Evolutionary conservation across 2,329 filamentous ascomycete species (phyloP).

Genomic region (Ilyonectria destructans): DNA sequence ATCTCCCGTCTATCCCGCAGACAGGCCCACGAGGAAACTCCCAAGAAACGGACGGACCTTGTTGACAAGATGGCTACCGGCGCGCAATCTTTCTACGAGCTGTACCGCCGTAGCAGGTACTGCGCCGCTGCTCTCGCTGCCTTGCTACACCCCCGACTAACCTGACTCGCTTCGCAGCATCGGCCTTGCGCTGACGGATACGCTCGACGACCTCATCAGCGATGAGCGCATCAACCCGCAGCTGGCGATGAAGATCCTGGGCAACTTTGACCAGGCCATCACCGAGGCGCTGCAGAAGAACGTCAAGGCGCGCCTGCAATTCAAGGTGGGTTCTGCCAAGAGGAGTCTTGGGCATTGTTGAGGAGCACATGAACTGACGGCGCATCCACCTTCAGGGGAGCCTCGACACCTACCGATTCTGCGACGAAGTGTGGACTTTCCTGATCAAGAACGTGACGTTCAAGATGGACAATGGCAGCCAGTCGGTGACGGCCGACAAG

Average conservation of each 20-base stretch:
- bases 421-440: conserved; percentile 99
- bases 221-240: conserved; percentile 97
- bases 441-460: conserved; percentile 99
- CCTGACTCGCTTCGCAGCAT: conserved; percentile 73
- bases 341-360: neutral
- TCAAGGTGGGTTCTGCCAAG: conserved; percentile 80
- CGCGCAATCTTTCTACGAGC: conserved; percentile 84
- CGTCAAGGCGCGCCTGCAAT: conserved; percentile 91
- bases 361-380: conserved; percentile 16
- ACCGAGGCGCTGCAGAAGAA: conserved; percentile 93
- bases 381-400: conserved; percentile 76
- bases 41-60: conserved; percentile 18
- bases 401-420: conserved; percentile 98
- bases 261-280: conserved; percentile 94
- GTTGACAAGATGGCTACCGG: conserved; percentile 62
- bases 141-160: conserved; percentile 52
- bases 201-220: conserved; percentile 96
- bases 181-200: conserved; percentile 93
- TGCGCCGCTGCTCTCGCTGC: conserved; percentile 49
- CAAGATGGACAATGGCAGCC: conserved; percentile 89
- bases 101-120: conserved; percentile 99
- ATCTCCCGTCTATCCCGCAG: conserved; percentile 9
- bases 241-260: conserved; percentile 97
- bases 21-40: conserved; percentile 12
- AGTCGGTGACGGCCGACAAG: conserved; percentile 85